Evolutionary conservation across 2,329 filamentous ascomycete genomes (phyloP), one percentile per base, ranked within the genome.

Genomic region (Tolypocladium endophyticum): DNA sequence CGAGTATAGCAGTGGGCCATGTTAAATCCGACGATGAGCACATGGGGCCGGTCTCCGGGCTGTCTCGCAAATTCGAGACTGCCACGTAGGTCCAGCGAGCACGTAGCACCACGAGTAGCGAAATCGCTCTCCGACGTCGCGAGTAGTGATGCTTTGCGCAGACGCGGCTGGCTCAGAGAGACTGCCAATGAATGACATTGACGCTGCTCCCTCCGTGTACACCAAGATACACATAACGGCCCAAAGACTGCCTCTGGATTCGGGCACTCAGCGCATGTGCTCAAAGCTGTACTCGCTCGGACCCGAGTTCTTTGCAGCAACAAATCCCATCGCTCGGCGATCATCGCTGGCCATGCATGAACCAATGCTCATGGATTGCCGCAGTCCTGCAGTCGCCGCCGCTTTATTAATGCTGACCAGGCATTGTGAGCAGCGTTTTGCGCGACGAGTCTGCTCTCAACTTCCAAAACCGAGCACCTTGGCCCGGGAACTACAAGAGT

Each of bases 381-480:
- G 63, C 61, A 60, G 65, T 67, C 68, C 68, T 58, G 52, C 35
- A 60, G 64, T 65, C 68, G 66, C 66, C 67, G 65, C 62, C 63
- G 65, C 58, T 59, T 57, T 59, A 62, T 64, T 61, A 52, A 67
- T 76, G 81, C 80, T 83, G 81, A 80, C 79, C 79, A 83, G 80
- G 79, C 79, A 68, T 64, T 52, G 72, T 69, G 67, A 66, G 66
- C 68, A 72, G 73, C 69, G 71, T 73, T 71, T 67, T 71, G 77
- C 78, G 76, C 74, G 79, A 81, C 79, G 71, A 71, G 73, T 77
- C 81, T 77, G 73, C 70, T 76, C 83, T 87, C 84, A 69, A 87
- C 84, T 84, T 81, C 78, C 70, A 73, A 71, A 69, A 66, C 63
- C 66, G 59, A 64, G 55, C 56, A 63, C 68, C 68, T 59, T 72